Conservation (phyloP, 768 basidiomycete genomes). For the Tulasnella sp. region DNA sequence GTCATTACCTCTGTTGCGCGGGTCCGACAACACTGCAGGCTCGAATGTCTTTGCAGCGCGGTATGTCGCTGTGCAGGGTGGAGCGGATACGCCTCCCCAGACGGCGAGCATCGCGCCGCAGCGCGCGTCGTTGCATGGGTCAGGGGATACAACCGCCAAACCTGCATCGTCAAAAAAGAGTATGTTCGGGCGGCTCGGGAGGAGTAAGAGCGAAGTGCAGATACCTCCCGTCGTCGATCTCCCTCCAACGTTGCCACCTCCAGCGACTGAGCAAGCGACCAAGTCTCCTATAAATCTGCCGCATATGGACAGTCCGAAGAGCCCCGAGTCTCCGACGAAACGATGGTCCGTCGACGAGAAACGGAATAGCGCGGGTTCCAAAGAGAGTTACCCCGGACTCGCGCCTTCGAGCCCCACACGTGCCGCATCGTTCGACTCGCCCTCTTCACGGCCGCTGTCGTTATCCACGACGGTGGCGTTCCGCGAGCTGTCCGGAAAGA, state of each 20-base stretch:
- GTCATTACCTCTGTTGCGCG: no score
- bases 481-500: slow-evolving; percentile 34
- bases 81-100: not conserved
- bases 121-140: no score
- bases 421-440: slow-evolving; percentile 1
- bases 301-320: no score
- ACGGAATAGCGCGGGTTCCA: slow-evolving; percentile 2
- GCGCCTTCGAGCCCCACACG: not conserved
- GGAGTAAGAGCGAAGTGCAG: slow-evolving; percentile 9
- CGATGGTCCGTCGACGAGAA: slow-evolving; percentile 11
- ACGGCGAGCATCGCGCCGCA: no score
- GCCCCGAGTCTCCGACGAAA: slow-evolving; percentile 6
- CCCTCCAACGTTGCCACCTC: not conserved
- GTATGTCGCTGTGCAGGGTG: not conserved
- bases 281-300: not conserved
- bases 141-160: not conserved
- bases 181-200: not conserved
- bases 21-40: not conserved
- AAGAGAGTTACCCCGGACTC: not conserved
- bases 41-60: no score
- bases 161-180: not conserved
- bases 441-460: not conserved
- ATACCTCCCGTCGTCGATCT: not conserved
- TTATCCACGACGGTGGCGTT: slow-evolving; percentile 31
- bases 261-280: not conserved